Percentiles rank a stretch among this genome's conserved stretches.
Evolutionary conservation across 176 grass and related monocot genomes (phyloP).

Genomic region (Poa pratensis): DNA sequence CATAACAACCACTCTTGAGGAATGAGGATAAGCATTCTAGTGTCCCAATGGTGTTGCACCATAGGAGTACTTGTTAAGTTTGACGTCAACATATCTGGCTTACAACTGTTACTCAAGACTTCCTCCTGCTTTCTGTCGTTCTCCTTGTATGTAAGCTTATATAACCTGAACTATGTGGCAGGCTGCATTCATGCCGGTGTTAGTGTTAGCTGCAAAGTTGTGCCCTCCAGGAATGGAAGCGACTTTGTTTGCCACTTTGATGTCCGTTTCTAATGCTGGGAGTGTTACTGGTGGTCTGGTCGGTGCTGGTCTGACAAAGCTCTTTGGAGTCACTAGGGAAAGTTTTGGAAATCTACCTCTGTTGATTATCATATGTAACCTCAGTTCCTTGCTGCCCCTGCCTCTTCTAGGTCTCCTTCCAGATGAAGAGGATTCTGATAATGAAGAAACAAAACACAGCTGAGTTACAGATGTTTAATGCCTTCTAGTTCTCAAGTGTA

Average conservation of each 20-base stretch:
- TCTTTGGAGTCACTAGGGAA: conserved; percentile 88
- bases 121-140: neutral
- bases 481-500: conserved; percentile 12
- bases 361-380: conserved; percentile 86
- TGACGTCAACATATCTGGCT: conserved; percentile 23
- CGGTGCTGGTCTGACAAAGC: conserved; percentile 83
- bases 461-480: conserved; percentile 27
- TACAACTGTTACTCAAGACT: conserved; percentile 24
- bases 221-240: conserved; percentile 96
- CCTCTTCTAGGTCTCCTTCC: conserved; percentile 93
- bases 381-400: conserved; percentile 85
- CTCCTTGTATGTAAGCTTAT: conserved; percentile 35
- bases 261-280: conserved; percentile 97
- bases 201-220: conserved; percentile 95
- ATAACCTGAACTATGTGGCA: conserved; percentile 45
- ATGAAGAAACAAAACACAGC: conserved; percentile 48
- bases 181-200: conserved; percentile 99
- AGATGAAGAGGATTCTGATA: conserved; percentile 48
- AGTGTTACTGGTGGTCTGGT: conserved; percentile 87
- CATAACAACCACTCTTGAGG: conserved; percentile 20
- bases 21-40: conserved; percentile 11
- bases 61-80: conserved; percentile 20
- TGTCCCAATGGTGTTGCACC: neutral
- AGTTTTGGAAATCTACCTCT: conserved; percentile 77
- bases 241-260: conserved; percentile 93